phyloP scores from a whole-genome alignment of 2,329 filamentous ascomycete genomes.

The Aspergillus awamori region DNA sequence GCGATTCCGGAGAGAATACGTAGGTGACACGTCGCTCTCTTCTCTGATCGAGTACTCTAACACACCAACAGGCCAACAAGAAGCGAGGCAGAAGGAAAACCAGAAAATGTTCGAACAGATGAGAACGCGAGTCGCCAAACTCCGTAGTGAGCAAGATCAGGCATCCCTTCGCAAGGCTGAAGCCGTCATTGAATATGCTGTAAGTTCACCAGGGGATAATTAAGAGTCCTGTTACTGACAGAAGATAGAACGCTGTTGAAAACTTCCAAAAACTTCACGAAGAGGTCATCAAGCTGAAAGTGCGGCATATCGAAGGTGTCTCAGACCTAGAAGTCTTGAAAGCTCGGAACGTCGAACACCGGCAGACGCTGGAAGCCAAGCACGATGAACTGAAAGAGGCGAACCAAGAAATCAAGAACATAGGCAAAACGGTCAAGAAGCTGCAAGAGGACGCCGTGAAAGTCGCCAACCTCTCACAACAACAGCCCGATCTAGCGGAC shows the following conservation, averaged over 20 bases:
- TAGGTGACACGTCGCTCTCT: slow-evolving; percentile 45
- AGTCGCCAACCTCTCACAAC: slow-evolving; percentile 16
- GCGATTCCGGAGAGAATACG: slow-evolving; percentile 72
- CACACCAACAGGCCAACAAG: slow-evolving; percentile 44
- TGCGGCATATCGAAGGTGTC: slow-evolving; percentile 75
- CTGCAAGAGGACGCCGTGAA: slow-evolving; percentile 21
- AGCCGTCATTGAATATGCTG: slow-evolving; percentile 59
- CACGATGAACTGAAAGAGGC: slow-evolving; percentile 45
- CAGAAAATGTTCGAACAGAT: slow-evolving; percentile 46
- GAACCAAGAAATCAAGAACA: slow-evolving; percentile 38
- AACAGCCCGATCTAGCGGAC: slow-evolving; percentile 34
- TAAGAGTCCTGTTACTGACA: slow-evolving; percentile 15
- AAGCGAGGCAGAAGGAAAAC: slow-evolving; percentile 50
- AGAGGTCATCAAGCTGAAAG: slow-evolving; percentile 67
- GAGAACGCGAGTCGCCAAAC: slow-evolving; percentile 52
- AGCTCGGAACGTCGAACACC: slow-evolving; percentile 64
- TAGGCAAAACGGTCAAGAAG: slow-evolving; percentile 20
- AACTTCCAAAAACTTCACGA: slow-evolving; percentile 64
- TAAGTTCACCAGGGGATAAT: slow-evolving; percentile 35
- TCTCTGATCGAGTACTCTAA: slow-evolving; percentile 25
- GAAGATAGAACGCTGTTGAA: slow-evolving; percentile 59
- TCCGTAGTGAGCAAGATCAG: slow-evolving; percentile 60
- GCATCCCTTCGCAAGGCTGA: slow-evolving; percentile 60
- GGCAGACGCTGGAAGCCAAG: slow-evolving; percentile 48
- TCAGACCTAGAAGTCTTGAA: slow-evolving; percentile 76